Evolutionary conservation across 2,329 filamentous ascomycete species (phyloP).

Genomic region (Calonectria pteridis): DNA sequence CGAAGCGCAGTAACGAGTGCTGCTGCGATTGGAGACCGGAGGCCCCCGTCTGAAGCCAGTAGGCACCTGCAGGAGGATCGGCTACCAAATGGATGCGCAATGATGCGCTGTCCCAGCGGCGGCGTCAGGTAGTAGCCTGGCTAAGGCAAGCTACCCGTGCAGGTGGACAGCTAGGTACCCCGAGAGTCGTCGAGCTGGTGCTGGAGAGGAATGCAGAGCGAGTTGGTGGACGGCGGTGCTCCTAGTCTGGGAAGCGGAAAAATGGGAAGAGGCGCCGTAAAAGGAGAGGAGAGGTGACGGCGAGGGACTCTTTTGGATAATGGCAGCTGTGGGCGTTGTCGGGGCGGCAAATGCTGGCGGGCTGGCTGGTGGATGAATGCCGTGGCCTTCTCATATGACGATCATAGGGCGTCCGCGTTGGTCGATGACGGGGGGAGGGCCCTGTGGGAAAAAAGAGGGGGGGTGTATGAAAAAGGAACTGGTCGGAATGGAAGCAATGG

Average conservation of each 20-base stretch:
- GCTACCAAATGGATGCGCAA: slow-evolving; percentile 26
- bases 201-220: not conserved
- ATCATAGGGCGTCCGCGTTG: slow-evolving; percentile 13
- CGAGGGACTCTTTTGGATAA: not conserved
- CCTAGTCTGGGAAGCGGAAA: not conserved
- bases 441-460: not conserved
- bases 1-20: slow-evolving; percentile 28
- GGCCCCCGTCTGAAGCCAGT: slow-evolving; percentile 27
- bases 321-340: not conserved
- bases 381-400: slow-evolving; percentile 24
- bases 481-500: not conserved
- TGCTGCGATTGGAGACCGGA: slow-evolving; percentile 39
- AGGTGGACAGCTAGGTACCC: slow-evolving; percentile 7
- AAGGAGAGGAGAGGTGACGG: not conserved
- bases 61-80: slow-evolving; percentile 36
- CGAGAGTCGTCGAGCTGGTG: not conserved
- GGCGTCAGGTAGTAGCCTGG: slow-evolving; percentile 26
- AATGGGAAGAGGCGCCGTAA: not conserved
- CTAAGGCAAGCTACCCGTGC: slow-evolving; percentile 28
- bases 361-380: slow-evolving; percentile 16
- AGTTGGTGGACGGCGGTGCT: not conserved
- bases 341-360: slow-evolving; percentile 12
- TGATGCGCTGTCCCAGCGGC: slow-evolving; percentile 25
- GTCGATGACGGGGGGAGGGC: not conserved
- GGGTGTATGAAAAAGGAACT: not conserved